Percentiles rank a stretch among this genome's conserved stretches.
Conservation (phyloP, 75 land plant species). For the Cryptomeria japonica region DNA sequence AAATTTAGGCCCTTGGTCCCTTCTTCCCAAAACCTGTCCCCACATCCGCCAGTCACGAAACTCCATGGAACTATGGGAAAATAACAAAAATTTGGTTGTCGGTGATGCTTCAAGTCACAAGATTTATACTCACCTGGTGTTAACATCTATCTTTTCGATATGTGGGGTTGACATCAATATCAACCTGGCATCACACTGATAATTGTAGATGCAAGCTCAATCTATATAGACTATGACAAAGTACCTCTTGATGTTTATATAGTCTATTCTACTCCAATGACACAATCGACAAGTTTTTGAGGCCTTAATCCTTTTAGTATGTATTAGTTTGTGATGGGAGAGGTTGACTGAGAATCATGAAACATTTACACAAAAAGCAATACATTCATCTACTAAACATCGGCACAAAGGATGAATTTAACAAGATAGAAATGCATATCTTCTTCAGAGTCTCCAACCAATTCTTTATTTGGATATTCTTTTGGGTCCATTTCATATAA, state of each 20-base stretch:
- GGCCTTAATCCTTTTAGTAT: neutral
- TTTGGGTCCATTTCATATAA: too few species aligned
- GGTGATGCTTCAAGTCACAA: neutral
- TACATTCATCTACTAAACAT: neutral
- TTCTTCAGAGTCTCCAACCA: neutral
- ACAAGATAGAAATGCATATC: neutral
- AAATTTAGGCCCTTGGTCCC: too few species aligned
- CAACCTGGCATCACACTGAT: neutral
- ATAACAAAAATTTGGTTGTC: neutral
- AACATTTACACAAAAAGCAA: neutral
- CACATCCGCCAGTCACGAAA: too few species aligned
- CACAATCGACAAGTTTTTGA: neutral
- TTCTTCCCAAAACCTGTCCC: too few species aligned
- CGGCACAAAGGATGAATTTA: neutral
- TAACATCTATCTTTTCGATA: neutral
- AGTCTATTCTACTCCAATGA: neutral
- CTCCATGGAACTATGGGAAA: too few species aligned
- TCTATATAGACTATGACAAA: neutral
- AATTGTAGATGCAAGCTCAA: neutral
- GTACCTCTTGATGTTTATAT: neutral
- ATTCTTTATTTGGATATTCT: neutral
- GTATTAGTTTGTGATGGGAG: neutral
- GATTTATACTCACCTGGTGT: neutral
- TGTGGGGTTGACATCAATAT: neutral
- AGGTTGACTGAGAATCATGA: neutral